These are phyloP conservation scores for Gillenia trifoliata DNA, from an alignment of 306 rosid species.

Conservation along the genomic window DNA sequence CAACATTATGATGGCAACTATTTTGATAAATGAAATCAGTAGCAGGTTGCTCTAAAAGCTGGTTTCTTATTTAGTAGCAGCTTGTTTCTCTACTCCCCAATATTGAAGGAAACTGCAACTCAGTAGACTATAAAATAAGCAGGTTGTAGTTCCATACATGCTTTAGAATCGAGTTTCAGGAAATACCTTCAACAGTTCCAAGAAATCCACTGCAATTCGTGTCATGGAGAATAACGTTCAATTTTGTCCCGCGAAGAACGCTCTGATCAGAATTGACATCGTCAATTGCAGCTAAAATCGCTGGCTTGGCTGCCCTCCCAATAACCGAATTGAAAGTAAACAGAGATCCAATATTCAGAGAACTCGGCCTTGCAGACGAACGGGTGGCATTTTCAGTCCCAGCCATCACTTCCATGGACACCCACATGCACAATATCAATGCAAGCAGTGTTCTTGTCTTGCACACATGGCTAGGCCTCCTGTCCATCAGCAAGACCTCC, in stretches of 20 bases:
- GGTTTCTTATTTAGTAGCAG: background rate
- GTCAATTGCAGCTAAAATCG: slow-evolving; percentile 45
- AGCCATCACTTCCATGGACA: slow-evolving; percentile 43
- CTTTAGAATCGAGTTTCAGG: slow-evolving; percentile 22
- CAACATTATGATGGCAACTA: background rate
- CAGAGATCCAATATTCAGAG: slow-evolving; percentile 63
- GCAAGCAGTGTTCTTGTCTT: slow-evolving; percentile 24
- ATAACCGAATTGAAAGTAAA: slow-evolving; percentile 51
- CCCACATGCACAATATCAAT: slow-evolving; percentile 44
- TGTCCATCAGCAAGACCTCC: slow-evolving; percentile 31
- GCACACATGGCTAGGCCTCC: slow-evolving; percentile 8
- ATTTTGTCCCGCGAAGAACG: slow-evolving; percentile 42
- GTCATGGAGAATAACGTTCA: slow-evolving; percentile 33
- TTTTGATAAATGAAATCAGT: background rate
- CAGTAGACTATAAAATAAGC: slow-evolving; percentile 2
- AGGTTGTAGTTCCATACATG: background rate
- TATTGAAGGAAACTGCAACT: background rate
- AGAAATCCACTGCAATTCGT: slow-evolving; percentile 70
- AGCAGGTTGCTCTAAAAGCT: background rate
- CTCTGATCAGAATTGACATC: slow-evolving; percentile 52
- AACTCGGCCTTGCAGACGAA: slow-evolving; percentile 35
- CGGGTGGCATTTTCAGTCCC: slow-evolving; percentile 32
- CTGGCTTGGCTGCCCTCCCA: slow-evolving; percentile 61
- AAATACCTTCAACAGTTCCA: slow-evolving; percentile 68
- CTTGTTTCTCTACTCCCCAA: background rate